phyloP scores from a whole-genome alignment of 495 filamentous ascomycete species.

The Aspergillus diversus region DNA sequence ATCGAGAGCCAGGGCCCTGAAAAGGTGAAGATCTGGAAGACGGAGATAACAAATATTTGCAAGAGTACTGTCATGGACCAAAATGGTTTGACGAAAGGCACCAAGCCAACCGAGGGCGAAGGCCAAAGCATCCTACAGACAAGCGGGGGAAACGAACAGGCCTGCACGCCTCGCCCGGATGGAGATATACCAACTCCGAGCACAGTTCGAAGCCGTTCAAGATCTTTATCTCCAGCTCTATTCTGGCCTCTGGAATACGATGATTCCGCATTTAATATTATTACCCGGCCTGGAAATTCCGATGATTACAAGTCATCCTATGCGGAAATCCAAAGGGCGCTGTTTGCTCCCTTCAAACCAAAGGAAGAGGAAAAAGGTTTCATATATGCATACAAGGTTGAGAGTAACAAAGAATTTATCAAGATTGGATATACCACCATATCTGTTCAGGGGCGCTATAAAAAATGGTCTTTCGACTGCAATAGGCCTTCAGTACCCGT shows the following conservation, averaged over 20 bases:
- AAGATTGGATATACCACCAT: constrained; percentile 12
- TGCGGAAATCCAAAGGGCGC: background rate
- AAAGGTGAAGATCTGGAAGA: constrained; percentile 11
- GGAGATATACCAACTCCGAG: background rate
- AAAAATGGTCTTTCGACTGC: constrained; percentile 8
- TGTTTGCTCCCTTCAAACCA: background rate
- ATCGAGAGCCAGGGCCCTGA: constrained; percentile 5
- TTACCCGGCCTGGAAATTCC: background rate
- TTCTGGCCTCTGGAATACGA: constrained; percentile 10
- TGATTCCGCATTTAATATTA: constrained; percentile 3
- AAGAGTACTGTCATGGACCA: background rate
- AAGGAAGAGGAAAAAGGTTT: background rate
- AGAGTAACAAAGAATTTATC: constrained; percentile 6
- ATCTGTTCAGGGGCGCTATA: background rate
- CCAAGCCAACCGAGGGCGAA: constrained; percentile 1
- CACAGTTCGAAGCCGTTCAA: constrained; percentile 8
- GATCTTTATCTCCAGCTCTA: constrained; percentile 8
- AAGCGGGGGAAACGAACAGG: background rate
- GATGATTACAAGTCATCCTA: background rate
- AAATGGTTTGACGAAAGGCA: background rate
- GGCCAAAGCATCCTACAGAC: background rate
- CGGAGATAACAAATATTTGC: constrained; percentile 4
- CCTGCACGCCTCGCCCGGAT: background rate
- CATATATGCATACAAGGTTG: constrained; percentile 10
- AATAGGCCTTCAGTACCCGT: background rate